A percentile compares a stretch with the other conserved stretches of the same genome.
phyloP scores from a whole-genome alignment of 352 stramenopile genomes.

The Thraustochytrium striatum region DNA sequence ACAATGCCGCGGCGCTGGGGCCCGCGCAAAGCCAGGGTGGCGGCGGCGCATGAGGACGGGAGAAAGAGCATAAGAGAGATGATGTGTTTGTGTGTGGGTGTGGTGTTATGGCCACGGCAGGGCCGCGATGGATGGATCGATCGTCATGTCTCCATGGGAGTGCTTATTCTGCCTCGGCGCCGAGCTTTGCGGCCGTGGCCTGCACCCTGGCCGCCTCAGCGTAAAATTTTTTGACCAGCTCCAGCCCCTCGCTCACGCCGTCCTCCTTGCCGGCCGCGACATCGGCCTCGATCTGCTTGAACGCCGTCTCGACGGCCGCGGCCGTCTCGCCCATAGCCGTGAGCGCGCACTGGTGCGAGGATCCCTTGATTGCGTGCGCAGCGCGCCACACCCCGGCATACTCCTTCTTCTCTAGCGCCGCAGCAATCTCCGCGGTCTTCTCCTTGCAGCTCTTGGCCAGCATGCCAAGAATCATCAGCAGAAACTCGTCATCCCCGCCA shows the following conservation, averaged over 20 bases:
- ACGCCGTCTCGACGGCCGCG: constrained; percentile 4
- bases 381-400: constrained; percentile 18
- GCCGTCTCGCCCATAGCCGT: neutral
- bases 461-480: constrained; percentile 22
- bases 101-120: too few species aligned
- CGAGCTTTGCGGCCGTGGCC: neutral
- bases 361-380: constrained; percentile 27
- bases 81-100: too few species aligned
- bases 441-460: constrained; percentile 13
- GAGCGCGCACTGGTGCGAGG: constrained; percentile 10
- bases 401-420: neutral
- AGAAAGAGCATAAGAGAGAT: too few species aligned
- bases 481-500: constrained; percentile 21
- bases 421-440: neutral
- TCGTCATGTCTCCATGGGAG: too few species aligned
- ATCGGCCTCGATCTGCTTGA: constrained; percentile 28
- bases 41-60: too few species aligned
- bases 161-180: constrained; percentile 1
- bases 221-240: constrained; percentile 26
- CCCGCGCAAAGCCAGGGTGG: too few species aligned
- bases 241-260: neutral
- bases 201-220: neutral
- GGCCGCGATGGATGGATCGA: too few species aligned
- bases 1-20: too few species aligned
- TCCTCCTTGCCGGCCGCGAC: neutral